Evolutionary conservation across 2,329 filamentous ascomycete species (phyloP).

Genomic region (Raffaelea arxii): DNA sequence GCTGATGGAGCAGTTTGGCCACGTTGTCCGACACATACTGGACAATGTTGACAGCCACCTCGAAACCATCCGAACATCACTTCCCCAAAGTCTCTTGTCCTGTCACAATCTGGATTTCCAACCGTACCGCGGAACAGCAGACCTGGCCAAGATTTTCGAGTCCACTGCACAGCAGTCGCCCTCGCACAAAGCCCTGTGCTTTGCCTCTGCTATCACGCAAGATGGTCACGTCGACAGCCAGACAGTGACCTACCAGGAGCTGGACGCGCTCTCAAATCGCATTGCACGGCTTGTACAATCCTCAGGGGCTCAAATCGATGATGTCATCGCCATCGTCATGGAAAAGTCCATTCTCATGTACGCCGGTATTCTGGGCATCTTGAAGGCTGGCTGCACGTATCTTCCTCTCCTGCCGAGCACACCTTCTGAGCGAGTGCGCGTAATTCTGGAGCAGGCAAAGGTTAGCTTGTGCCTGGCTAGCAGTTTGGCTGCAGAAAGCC

Average conservation of each 20-base stretch:
- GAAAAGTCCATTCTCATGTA: constrained; percentile 69
- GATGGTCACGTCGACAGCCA: constrained; percentile 23
- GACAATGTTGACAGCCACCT: constrained; percentile 18
- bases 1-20: constrained; percentile 53
- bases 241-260: constrained; percentile 50
- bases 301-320: constrained; percentile 36
- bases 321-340: constrained; percentile 64
- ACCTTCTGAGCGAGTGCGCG: constrained; percentile 47
- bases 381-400: constrained; percentile 70
- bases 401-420: constrained; percentile 70
- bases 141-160: constrained; percentile 47
- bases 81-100: constrained; percentile 31
- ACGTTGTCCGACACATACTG: constrained; percentile 26
- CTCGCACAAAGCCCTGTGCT: constrained; percentile 51
- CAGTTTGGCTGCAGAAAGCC: background rate
- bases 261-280: constrained; percentile 55
- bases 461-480: constrained; percentile 33
- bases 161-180: constrained; percentile 36
- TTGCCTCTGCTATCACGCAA: constrained; percentile 43
- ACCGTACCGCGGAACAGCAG: constrained; percentile 24
- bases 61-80: constrained; percentile 13
- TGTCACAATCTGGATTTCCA: constrained; percentile 33
- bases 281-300: constrained; percentile 47
- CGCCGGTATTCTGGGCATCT: constrained; percentile 59
- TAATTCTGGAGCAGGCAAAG: constrained; percentile 53